Conservation (phyloP, 1,139 yeast genomes). For the Geotrichum candidum region DNA sequence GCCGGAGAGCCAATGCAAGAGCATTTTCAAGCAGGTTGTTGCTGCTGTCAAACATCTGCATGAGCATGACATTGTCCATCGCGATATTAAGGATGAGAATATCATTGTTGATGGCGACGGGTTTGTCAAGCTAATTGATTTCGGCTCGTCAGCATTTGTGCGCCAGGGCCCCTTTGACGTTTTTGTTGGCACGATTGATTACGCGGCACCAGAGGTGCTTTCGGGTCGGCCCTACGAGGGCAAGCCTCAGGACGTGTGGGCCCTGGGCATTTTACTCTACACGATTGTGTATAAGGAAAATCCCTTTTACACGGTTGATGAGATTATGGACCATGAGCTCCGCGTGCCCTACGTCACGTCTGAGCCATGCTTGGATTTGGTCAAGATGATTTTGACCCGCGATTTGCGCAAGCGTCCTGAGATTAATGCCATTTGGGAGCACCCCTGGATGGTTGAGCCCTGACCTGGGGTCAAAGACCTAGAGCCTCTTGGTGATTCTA, state of each 20-base stretch:
- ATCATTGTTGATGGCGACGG: slow-evolving; percentile 61
- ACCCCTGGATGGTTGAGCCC: slow-evolving; percentile 54
- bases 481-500: background rate
- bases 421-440: slow-evolving; percentile 60
- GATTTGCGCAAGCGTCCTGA: slow-evolving; percentile 63
- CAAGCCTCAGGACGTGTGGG: slow-evolving; percentile 95
- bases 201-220: slow-evolving; percentile 94
- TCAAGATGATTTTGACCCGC: slow-evolving; percentile 58
- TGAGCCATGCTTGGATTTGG: slow-evolving; percentile 49
- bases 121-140: slow-evolving; percentile 75
- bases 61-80: slow-evolving; percentile 78
- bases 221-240: slow-evolving; percentile 87
- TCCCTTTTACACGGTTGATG: slow-evolving; percentile 92
- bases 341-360: slow-evolving; percentile 60
- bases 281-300: slow-evolving; percentile 90
- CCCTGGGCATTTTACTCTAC: slow-evolving; percentile 81
- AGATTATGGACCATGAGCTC: slow-evolving; percentile 83
- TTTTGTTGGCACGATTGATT: slow-evolving; percentile 93
- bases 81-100: slow-evolving; percentile 94
- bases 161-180: slow-evolving; percentile 93
- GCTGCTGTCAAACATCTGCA: slow-evolving; percentile 78
- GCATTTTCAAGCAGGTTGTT: slow-evolving; percentile 73
- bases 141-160: slow-evolving; percentile 89
- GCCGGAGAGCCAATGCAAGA: slow-evolving; percentile 68
- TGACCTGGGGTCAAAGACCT: background rate